Evolutionary conservation across 2,329 filamentous ascomycete genomes (phyloP), one percentile per base, ranked within the genome.

Genomic region (Penicillium sp.): DNA sequence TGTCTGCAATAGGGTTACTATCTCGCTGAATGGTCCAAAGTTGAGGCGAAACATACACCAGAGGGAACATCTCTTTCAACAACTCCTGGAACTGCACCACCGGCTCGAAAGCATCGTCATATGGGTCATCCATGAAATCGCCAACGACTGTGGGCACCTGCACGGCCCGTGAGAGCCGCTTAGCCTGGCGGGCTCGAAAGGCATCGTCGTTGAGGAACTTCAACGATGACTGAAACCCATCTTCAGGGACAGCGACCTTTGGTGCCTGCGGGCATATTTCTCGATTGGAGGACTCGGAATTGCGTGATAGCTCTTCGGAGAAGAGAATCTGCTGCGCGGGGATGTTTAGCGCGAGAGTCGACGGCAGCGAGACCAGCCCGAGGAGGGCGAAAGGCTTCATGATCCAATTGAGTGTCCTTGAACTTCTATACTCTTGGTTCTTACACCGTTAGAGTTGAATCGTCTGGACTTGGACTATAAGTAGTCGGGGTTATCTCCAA

Each of bases 71-170:
- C 48, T 69, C 57, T 47, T 74, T 58, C 28, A 84, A 66, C 29
- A 77, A 77, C 6, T 63, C 60, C 5, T 79, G 77, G 46, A 87
- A 76, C 2, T 77, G 68, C 39, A 75, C 74, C 56, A 87, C 79
- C 8, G 79, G 73, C 1, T 80, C 75, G 77, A 83, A 87, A 44
- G 80, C 73, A 38, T 75, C 65, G 58, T 86, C 83, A 46, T 75
- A 81, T 0, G 76, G 77, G 42, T 80, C 69, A 1, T 32, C 58
- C 47, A 61, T 58, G 44, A 59, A 66, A 45, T 70, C 66, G 10
- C 60, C 61, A 10, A 70, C 59, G 2, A 60, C 61, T 1, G 80
- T 81, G 0, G 79, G 78, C 24, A 83, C 73, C 57, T 77, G 74
- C 27, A 84, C 80, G 4, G 83, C 75, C 6, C 74, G 75, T 18